Evolutionary conservation across 345 rosid species (phyloP).

Genomic region (Triadica sebifera): DNA sequence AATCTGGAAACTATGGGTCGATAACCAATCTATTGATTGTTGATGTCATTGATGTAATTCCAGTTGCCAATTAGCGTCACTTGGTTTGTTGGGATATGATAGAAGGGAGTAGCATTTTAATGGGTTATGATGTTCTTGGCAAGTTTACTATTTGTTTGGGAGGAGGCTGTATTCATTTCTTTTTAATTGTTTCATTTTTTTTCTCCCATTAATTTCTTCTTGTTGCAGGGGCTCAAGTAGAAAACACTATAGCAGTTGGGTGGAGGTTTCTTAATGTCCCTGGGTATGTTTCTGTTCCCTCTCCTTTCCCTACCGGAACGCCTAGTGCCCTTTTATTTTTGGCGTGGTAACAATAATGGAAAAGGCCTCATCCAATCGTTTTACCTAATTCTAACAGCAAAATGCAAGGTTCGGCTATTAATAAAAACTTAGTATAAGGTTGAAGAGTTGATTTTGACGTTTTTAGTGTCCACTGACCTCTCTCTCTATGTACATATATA

Average conservation of each 20-base stretch:
- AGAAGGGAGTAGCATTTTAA: background rate
- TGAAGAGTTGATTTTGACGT: no score
- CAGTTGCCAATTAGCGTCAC: background rate
- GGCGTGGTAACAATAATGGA: background rate
- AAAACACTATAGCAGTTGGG: constrained; percentile 7
- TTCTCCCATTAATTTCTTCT: constrained; percentile 8
- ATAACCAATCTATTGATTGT: background rate
- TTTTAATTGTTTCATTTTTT: constrained; percentile 12
- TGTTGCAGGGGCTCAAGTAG: constrained; percentile 34
- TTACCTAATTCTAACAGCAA: no score
- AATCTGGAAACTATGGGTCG: background rate
- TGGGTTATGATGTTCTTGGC: background rate
- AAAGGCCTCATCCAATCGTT: background rate
- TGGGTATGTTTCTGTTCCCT: constrained; percentile 18
- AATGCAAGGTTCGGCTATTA: no score
- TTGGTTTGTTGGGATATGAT: background rate
- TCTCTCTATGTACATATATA: no score
- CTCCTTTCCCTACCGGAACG: background rate
- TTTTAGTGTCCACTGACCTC: no score
- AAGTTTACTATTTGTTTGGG: background rate
- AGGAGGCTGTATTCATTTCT: background rate
- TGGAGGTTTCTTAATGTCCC: constrained; percentile 12
- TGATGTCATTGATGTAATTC: background rate
- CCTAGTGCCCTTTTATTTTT: background rate
- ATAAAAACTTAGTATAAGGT: no score